A percentile compares a stretch with the other conserved stretches of the same genome.
These are phyloP conservation scores for Leishmania braziliensis DNA, from an alignment of 208 protist species.

Conservation along the genomic window DNA sequence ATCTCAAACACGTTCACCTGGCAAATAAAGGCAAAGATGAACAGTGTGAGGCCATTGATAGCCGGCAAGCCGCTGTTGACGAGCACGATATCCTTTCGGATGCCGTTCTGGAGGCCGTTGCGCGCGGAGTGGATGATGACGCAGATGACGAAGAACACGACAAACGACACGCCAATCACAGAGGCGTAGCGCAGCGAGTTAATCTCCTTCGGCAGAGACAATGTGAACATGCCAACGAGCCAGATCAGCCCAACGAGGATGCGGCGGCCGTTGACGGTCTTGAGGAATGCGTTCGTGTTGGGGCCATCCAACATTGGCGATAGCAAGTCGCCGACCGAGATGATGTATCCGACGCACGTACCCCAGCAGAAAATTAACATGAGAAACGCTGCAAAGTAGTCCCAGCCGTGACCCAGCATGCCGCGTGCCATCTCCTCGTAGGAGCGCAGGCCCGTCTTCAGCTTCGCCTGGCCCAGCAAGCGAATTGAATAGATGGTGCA, in stretches of 20 bases:
- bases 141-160: conserved; percentile 79
- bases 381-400: conserved; percentile 72
- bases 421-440: conserved; percentile 80
- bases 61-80: conserved; percentile 41
- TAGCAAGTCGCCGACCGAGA: conserved; percentile 71
- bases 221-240: conserved; percentile 66
- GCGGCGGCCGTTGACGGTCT: conserved; percentile 43
- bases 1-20: conserved; percentile 85
- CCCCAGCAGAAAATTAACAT: conserved; percentile 89
- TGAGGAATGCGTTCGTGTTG: conserved; percentile 45
- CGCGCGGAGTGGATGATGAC: conserved; percentile 67
- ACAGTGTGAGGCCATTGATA: conserved; percentile 67
- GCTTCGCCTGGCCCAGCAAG: conserved; percentile 54
- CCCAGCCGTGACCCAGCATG: conserved; percentile 64
- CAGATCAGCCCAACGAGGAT: conserved; percentile 56
- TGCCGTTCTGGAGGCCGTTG: conserved; percentile 43
- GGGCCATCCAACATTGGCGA: conserved; percentile 45
- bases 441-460: conserved; percentile 70
- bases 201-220: conserved; percentile 86
- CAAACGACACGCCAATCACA: conserved; percentile 68
- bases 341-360: conserved; percentile 79
- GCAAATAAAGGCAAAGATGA: conserved; percentile 83
- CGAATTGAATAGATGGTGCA: conserved; percentile 84
- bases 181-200: conserved; percentile 87
- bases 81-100: conserved; percentile 40